Evolutionary conservation across 441 rosid genomes (phyloP).

Genomic region (Iberis amara): DNA sequence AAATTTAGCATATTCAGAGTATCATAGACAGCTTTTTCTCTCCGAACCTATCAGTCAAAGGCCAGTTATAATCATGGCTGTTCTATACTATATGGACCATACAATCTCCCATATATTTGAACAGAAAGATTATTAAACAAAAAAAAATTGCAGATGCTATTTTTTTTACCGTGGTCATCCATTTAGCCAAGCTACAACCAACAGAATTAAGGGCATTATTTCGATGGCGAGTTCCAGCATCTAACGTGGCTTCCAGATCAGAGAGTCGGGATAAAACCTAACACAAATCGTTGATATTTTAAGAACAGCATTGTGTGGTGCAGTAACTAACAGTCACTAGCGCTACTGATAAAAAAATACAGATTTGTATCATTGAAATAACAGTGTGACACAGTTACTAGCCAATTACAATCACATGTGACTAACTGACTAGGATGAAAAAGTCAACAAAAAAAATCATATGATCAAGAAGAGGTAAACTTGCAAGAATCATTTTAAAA

Average conservation of each 20-base stretch:
- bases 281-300: conserved; percentile 28
- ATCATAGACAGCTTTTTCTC: conserved; percentile 89
- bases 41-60: conserved; percentile 56
- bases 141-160: conserved; percentile 8
- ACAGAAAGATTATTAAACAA: conserved; percentile 8
- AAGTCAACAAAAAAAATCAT: conserved; percentile 7
- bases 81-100: conserved; percentile 12
- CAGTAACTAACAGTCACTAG: conserved; percentile 10
- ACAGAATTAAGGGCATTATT: conserved; percentile 68
- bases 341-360: conserved; percentile 22
- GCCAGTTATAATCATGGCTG: conserved; percentile 24
- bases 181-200: conserved; percentile 63
- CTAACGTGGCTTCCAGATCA: conserved; percentile 89
- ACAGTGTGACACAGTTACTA: conserved; percentile 9
- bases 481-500: not conserved
- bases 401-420: not conserved
- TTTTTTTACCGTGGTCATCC: conserved; percentile 78
- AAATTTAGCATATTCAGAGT: conserved; percentile 90
- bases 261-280: conserved; percentile 88
- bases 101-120: conserved; percentile 12
- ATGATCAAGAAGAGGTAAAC: conserved; percentile 13
- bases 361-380: conserved; percentile 15
- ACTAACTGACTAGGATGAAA: not conserved
- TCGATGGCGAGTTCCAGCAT: conserved; percentile 80
- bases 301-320: conserved; percentile 13